A percentile compares a stretch with the other conserved stretches of the same genome.
Conservation (phyloP, 2,329 filamentous ascomycete species). For the Colletotrichum sansevieriae region DNA sequence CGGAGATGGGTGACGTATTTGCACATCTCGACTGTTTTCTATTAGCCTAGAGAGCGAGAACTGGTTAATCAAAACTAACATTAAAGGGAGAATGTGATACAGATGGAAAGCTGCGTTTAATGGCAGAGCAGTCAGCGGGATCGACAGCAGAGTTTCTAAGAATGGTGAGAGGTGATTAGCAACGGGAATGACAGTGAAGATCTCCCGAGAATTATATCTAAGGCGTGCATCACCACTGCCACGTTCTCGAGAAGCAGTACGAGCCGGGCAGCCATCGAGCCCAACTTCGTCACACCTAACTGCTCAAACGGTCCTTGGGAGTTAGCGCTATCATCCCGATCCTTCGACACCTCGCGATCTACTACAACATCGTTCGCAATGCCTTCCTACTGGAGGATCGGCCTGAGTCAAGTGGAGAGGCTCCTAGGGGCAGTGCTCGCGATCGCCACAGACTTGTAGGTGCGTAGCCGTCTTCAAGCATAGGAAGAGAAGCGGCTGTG, state of each 20-base stretch:
- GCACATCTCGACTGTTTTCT: slow-evolving; percentile 49
- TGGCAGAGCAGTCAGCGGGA: not conserved
- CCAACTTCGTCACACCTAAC: slow-evolving; percentile 6
- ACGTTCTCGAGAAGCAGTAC: not conserved
- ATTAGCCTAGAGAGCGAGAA: not conserved
- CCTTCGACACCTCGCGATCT: slow-evolving; percentile 24
- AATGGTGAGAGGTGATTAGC: not conserved
- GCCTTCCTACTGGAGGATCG: not conserved
- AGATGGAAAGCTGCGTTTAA: slow-evolving; percentile 2
- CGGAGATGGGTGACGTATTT: slow-evolving; percentile 54
- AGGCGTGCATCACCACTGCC: not conserved
- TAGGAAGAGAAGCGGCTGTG: slow-evolving; percentile 15
- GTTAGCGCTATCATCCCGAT: slow-evolving; percentile 14
- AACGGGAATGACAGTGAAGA: slow-evolving; percentile 2
- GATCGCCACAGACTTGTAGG: not conserved
- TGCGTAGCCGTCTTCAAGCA: slow-evolving; percentile 18
- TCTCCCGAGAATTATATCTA: slow-evolving; percentile 15
- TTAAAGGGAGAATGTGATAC: not conserved
- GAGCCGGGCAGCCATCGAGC: not conserved
- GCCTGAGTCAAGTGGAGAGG: slow-evolving; percentile 17
- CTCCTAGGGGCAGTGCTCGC: not conserved
- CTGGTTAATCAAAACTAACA: not conserved
- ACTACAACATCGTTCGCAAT: not conserved
- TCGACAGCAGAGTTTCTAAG: slow-evolving; percentile 1
- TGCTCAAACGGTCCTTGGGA: not conserved